Conservation (phyloP, 2,329 filamentous ascomycete species). For the Aspergillus pseudotamarii region DNA sequence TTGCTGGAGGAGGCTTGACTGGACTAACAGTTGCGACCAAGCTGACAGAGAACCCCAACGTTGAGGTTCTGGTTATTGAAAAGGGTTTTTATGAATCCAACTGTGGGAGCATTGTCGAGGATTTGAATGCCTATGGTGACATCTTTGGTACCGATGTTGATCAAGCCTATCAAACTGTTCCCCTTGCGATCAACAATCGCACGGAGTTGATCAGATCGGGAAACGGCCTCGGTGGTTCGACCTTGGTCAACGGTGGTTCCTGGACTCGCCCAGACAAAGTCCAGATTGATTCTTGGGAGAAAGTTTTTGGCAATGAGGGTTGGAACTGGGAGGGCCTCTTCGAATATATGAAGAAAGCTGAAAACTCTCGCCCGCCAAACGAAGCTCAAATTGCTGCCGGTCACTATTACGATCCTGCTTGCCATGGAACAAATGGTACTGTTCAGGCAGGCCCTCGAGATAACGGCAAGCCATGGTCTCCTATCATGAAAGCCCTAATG, state of each 20-base stretch:
- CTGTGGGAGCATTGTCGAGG: constrained; percentile 26
- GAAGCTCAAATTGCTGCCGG: constrained; percentile 23
- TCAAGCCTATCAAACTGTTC: constrained; percentile 21
- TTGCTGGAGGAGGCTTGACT: constrained; percentile 34
- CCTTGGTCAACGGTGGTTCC: constrained; percentile 31
- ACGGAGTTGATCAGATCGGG: constrained; percentile 25
- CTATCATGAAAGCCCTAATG: constrained; percentile 29
- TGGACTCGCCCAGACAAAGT: constrained; percentile 34
- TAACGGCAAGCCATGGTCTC: constrained; percentile 22
- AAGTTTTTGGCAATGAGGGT: constrained; percentile 47
- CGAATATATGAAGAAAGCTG: constrained; percentile 52
- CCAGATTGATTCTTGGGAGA: constrained; percentile 30
- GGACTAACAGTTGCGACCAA: constrained; percentile 32
- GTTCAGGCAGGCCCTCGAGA: constrained; percentile 28
- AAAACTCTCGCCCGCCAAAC: constrained; percentile 24
- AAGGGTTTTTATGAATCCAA: constrained; percentile 32
- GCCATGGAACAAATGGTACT: constrained; percentile 29
- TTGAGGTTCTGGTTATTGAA: constrained; percentile 33
- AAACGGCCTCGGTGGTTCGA: constrained; percentile 33
- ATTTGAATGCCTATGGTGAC: constrained; percentile 29
- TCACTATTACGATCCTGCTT: constrained; percentile 25
- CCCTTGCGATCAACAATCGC: constrained; percentile 23
- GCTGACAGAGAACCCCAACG: constrained; percentile 28
- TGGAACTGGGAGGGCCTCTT: constrained; percentile 51
- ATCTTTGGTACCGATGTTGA: constrained; percentile 31